phyloP scores from a whole-genome alignment of 2,329 filamentous ascomycete species.

The Dactylellina cionopaga region DNA sequence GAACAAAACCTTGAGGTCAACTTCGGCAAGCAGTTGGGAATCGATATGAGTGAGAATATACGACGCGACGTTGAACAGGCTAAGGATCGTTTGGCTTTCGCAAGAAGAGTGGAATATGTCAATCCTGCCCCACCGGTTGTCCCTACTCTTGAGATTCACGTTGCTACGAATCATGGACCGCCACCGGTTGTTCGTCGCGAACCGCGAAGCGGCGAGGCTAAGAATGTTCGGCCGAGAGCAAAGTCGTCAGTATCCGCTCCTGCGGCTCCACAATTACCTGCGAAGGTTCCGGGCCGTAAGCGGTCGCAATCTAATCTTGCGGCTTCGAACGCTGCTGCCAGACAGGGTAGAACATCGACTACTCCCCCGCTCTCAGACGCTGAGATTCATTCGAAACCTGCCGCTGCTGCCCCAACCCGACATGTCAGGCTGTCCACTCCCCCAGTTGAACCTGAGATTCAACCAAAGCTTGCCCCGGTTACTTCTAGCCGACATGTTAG shows the following conservation, averaged over 20 bases:
- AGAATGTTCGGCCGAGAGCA: constrained; percentile 22
- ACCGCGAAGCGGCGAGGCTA: background rate
- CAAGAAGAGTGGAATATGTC: constrained; percentile 22
- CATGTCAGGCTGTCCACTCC: too few relatives aligned
- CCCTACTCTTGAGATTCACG: background rate
- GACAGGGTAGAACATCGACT: background rate
- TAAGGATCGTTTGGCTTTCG: constrained; percentile 17
- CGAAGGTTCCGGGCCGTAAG: constrained; percentile 20
- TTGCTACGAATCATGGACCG: background rate
- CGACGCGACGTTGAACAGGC: constrained; percentile 4
- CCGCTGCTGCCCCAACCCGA: background rate
- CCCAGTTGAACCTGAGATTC: too few relatives aligned
- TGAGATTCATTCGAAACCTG: background rate
- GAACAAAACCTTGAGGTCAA: constrained; percentile 11
- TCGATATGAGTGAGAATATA: constrained; percentile 4
- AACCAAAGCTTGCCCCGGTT: too few relatives aligned
- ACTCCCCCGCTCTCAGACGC: background rate
- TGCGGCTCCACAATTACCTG: background rate
- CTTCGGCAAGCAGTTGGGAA: background rate
- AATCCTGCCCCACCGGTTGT: background rate
- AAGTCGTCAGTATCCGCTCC: constrained; percentile 9
- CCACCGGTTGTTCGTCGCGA: constrained; percentile 1
- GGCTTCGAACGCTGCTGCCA: background rate
- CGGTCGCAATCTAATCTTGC: constrained; percentile 23
- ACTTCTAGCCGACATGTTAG: background rate